A percentile compares a stretch with the other conserved stretches of the same genome.
phyloP scores from a whole-genome alignment of 78 protist species.

The Emiliania huxleyi region DNA sequence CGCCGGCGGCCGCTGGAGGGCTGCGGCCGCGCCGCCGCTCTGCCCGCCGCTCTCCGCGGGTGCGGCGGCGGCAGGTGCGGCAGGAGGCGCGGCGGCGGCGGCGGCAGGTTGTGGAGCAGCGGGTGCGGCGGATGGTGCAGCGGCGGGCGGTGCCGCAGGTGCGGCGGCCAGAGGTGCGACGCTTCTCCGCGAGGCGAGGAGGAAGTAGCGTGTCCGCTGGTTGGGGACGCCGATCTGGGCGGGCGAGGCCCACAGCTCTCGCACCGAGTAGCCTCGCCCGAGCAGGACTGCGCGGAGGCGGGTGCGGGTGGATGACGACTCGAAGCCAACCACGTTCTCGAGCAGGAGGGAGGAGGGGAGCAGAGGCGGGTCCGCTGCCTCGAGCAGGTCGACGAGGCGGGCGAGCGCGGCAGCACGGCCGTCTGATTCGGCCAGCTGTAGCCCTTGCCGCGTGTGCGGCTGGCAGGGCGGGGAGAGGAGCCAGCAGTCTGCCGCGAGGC shows the following conservation, averaged over 20 bases:
- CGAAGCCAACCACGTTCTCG: constrained; percentile 83
- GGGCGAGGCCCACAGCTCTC: constrained; percentile 69
- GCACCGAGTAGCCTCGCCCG: constrained; percentile 40
- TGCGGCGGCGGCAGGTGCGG: too few species aligned
- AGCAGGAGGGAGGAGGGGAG: constrained; percentile 59
- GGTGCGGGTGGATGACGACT: constrained; percentile 51
- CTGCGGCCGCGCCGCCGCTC: too few species aligned
- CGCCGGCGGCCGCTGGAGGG: too few species aligned
- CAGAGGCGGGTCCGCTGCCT: constrained; percentile 5
- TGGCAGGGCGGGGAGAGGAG: constrained; percentile 77
- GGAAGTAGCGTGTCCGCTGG: constrained; percentile 71
- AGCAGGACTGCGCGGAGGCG: constrained; percentile 36
- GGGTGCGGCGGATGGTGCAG: too few species aligned
- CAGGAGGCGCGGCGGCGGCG: too few species aligned
- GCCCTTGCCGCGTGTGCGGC: constrained; percentile 78
- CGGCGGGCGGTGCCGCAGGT: too few species aligned
- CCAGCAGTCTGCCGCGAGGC: constrained; percentile 33
- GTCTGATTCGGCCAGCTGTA: constrained; percentile 59
- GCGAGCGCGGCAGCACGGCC: constrained; percentile 60
- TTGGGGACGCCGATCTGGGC: constrained; percentile 68
- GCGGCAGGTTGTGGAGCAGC: too few species aligned
- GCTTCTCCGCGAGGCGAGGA: constrained; percentile 41
- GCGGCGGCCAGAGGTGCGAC: not conserved
- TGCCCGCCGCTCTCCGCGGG: too few species aligned
- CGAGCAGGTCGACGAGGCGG: constrained; percentile 42